These are phyloP conservation scores for Pelargonium nanum DNA, from an alignment of 345 rosid genomes.

Conservation along the genomic window DNA sequence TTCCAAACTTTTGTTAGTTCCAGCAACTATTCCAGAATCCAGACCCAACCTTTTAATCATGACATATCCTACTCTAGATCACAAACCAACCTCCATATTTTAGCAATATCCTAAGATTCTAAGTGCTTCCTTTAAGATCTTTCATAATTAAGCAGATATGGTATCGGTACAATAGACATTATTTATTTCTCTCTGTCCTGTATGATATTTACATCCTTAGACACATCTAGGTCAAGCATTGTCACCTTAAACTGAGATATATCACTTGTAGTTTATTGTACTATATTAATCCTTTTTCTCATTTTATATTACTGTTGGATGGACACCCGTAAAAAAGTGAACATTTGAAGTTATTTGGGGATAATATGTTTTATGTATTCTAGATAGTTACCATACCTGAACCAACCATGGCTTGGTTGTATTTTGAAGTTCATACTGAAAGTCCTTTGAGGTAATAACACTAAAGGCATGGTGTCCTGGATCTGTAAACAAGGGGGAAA, in stretches of 20 bases:
- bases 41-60: background rate
- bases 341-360: background rate
- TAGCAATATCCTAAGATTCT: too few relatives aligned
- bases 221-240: background rate
- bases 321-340: background rate
- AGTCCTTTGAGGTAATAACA: conserved; percentile 42
- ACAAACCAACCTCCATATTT: background rate
- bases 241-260: background rate
- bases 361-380: background rate
- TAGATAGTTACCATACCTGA: conserved; percentile 37
- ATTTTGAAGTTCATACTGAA: conserved; percentile 30
- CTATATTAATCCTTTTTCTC: background rate
- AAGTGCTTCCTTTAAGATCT: too few relatives aligned
- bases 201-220: too few relatives aligned
- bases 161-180: background rate
- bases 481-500: conserved; percentile 22
- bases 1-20: too few relatives aligned
- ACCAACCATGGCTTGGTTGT: conserved; percentile 54
- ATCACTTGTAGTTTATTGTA: background rate
- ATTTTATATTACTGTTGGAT: background rate
- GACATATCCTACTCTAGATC: background rate
- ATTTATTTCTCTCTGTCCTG: too few relatives aligned
- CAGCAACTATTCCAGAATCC: background rate
- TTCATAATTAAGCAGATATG: background rate
- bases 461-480: conserved; percentile 34